Base-by-base conservation (phyloP, 768 basidiomycete species). In the Peribolospora kevripleyi region DNA sequence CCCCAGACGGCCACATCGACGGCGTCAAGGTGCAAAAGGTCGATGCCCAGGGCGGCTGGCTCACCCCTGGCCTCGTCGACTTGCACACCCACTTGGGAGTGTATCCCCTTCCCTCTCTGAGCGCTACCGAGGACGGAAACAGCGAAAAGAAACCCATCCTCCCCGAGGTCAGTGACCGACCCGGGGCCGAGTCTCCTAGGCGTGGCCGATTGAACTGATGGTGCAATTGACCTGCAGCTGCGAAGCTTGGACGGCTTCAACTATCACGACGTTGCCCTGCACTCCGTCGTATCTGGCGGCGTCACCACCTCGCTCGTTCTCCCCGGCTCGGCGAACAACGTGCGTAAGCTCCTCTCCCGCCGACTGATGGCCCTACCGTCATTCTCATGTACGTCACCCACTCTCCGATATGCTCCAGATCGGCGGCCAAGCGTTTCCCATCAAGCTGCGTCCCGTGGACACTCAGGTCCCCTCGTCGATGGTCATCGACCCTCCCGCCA, bases 241-340 rank as follows among this genome's bases (percentile, higher is more conserved):
- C 74, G 85, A 50, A 80, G 76, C 55, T 71, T 87, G 45, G 88
- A 95, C 64, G 84, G 75, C 0, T 73, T 93, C 61, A 81, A 90
- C 64, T 86, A 83, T 0, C 82, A 86, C 57, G 87, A 90, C 63
- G 74, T 76, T 13, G 72, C 79, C 1, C 80, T 79, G 65, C 71
- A 71, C 55, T 71, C 84, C 11, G 75, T 82, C 3, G 79, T 87
- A 54, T 75, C 88, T 3, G 87, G 87, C 8, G 90, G 86, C 10
- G 80, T 91, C 42, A 91, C 90, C 0, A 81, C 85, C 3, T 78
- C 75, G 11, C 81, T 84, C 61, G 71, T 90, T 46, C 69, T 88
- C 3, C 83, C 87, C 7, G 87, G 85, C 6, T 78, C 75, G 2
- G 60, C 54, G 8, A 57, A 57, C 54, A 52, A 52, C n/a, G 50